These are phyloP conservation scores for Funneliformis caledonium DNA, from an alignment of 371 early-diverging fungal species.

Conservation along the genomic window DNA sequence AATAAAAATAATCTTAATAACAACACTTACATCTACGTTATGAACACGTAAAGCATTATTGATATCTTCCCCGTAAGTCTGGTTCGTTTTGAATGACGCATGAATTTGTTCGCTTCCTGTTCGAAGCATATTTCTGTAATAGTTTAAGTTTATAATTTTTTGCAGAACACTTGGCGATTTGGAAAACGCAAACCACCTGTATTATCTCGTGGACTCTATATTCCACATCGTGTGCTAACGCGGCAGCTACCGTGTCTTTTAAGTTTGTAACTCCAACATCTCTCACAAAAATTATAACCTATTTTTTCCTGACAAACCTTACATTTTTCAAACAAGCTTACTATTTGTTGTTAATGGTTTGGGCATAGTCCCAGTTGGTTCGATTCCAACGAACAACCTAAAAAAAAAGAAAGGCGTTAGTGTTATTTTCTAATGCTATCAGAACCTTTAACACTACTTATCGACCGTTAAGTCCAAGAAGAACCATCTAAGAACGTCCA, in stretches of 20 bases:
- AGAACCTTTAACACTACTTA: too few relatives aligned
- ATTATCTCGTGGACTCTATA: slow-evolving; percentile 97
- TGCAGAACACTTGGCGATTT: not conserved
- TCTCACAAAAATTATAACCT: slow-evolving; percentile 60
- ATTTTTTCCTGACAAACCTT: too few relatives aligned
- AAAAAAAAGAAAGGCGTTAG: too few relatives aligned
- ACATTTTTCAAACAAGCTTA: too few relatives aligned
- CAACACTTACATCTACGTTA: slow-evolving; percentile 85
- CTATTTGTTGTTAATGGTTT: too few relatives aligned
- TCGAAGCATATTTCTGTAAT: slow-evolving; percentile 14
- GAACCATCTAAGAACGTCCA: too few relatives aligned
- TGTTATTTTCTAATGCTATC: too few relatives aligned
- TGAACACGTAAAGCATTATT: slow-evolving; percentile 94
- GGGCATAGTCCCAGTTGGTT: too few relatives aligned
- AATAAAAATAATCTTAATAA: not conserved
- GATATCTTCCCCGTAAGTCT: slow-evolving; percentile 93
- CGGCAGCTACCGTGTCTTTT: slow-evolving; percentile 89
- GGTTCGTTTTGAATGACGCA: slow-evolving; percentile 93
- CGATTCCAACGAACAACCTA: too few relatives aligned
- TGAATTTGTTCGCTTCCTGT: slow-evolving; percentile 97
- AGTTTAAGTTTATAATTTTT: not conserved
- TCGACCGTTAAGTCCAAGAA: too few relatives aligned
- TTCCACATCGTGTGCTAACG: slow-evolving; percentile 96
- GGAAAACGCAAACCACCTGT: slow-evolving; percentile 58
- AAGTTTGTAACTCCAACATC: slow-evolving; percentile 89